Percentiles rank a stretch among this genome's conserved stretches.
These are phyloP conservation scores for Diospyros lotus DNA, from an alignment of 148 eudicot species.

Conservation along the genomic window DNA sequence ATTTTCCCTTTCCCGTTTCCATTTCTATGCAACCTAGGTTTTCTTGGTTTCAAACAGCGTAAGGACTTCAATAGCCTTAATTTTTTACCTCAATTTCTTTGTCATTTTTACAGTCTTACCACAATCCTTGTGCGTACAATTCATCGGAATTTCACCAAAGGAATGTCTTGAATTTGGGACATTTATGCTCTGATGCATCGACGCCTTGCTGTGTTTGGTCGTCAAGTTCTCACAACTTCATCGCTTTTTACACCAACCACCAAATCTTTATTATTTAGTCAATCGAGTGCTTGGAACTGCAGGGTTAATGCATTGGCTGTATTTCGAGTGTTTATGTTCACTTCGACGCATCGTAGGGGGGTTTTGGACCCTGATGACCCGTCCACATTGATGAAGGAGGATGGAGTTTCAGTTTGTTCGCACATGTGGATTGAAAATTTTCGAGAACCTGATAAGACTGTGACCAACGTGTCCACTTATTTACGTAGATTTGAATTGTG, in stretches of 20 bases:
- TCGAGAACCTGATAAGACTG: conserved; percentile 58
- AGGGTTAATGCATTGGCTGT: conserved; percentile 32
- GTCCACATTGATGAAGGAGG: conserved; percentile 79
- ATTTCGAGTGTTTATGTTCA: conserved; percentile 36
- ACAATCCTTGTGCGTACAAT: no score
- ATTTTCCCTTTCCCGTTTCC: no score
- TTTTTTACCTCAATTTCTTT: no score
- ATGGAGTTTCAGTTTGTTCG: conserved; percentile 64
- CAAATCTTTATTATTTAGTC: background rate
- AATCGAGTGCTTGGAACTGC: background rate
- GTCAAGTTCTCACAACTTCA: conserved; percentile 9
- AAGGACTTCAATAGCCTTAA: no score
- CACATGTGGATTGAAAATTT: conserved; percentile 83
- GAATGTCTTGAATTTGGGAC: background rate
- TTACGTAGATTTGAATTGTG: conserved; percentile 82
- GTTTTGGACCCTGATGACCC: conserved; percentile 77
- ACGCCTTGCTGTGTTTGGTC: conserved; percentile 13
- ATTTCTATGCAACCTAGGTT: no score
- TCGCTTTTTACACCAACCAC: conserved; percentile 8
- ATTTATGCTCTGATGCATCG: conserved; percentile 17
- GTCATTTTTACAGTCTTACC: no score
- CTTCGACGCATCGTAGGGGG: conserved; percentile 27
- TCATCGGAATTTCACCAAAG: background rate
- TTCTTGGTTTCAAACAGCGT: no score
- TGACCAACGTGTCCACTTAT: conserved; percentile 50